Base-by-base conservation (phyloP, 768 basidiomycete genomes). In the Agrocybe chaxingu region DNA sequence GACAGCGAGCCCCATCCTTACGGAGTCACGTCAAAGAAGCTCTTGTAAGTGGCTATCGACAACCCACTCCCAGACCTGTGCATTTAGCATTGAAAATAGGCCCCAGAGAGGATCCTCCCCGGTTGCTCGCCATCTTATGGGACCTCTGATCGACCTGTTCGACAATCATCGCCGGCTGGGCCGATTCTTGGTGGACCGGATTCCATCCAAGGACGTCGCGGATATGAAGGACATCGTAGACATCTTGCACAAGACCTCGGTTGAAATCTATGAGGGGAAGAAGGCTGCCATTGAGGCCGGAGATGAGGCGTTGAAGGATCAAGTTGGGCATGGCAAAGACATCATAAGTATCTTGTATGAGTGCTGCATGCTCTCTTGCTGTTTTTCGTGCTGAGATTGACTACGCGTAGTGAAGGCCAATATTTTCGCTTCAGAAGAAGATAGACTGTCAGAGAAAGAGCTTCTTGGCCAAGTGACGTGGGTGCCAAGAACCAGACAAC, bases 331-430 rank as follows among this genome's bases (percentile, higher is more conserved):
- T 48, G 74, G 74, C 12, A 75, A 73, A 47, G 77, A 79, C 54
- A 66, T 79, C 13, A 71, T 79, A 54, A 78, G 72, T 47, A 64
- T 76, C 29, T 60, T 79, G 7, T 58, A 78, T 79, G 55, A 35
- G 74, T 16, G 16, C 16, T 16, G 16, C 16, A 16, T 57, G 13
- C 1, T 42, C 5, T 8, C 16, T 34, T 13, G 38, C 39, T 29
- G 9, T 35, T 7, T 34, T 10, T 34, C 13, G n/a, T 39, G 18
- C 9, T n/a, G 36, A 2, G 7, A 32, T 12, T 10, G 31, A 4
- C 29, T 41, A 16, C 18, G 12, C 32, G 9, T 29, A 74, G 71
- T 74, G 64, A 61, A 51, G 34, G 68, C 64, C 12, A 73, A 73
- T 45, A 65, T 63, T 62, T 34, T 51, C 8, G 67, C 66, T 2